A percentile compares a stretch with the other conserved stretches of the same genome.
Evolutionary conservation across 306 rosid species (phyloP).

Genomic region (Neltuma alba): DNA sequence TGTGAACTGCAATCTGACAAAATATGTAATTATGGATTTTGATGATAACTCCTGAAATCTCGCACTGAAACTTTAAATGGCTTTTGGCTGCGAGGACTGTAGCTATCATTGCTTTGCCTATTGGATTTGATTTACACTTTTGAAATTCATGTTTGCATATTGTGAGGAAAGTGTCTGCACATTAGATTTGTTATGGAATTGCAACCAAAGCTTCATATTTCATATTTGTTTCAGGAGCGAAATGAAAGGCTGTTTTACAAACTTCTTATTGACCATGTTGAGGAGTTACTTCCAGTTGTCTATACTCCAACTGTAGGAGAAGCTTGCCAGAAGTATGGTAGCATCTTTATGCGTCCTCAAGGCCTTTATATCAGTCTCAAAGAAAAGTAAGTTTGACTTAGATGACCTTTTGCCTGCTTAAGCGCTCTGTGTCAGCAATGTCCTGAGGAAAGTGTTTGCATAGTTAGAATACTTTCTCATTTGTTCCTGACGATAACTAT

Average conservation of each 20-base stretch:
- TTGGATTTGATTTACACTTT: conserved; percentile 19
- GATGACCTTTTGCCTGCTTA: not conserved
- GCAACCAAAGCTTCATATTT: conserved; percentile 10
- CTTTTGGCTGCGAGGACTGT: not conserved
- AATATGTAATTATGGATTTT: not conserved
- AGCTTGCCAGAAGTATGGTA: conserved; percentile 98
- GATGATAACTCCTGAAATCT: not conserved
- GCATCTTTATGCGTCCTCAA: conserved; percentile 81
- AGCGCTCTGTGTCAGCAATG: conserved; percentile 1
- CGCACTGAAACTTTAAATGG: not conserved
- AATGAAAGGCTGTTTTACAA: conserved; percentile 89
- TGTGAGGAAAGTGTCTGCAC: not conserved
- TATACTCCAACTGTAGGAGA: conserved; percentile 99
- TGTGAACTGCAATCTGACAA: not conserved
- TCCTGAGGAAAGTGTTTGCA: not conserved
- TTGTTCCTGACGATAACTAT: conserved; percentile 28
- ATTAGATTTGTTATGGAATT: conserved; percentile 8
- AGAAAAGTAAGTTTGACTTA: conserved; percentile 73
- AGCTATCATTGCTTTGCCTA: not conserved
- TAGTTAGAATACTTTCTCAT: conserved; percentile 20
- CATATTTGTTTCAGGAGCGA: conserved; percentile 83
- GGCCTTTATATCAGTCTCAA: conserved; percentile 94
- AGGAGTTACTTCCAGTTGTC: conserved; percentile 94
- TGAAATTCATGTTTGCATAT: conserved; percentile 6
- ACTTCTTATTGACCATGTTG: conserved; percentile 83